Base-by-base conservation (phyloP, 495 filamentous ascomycete species). In the Xylaria sp. region DNA sequence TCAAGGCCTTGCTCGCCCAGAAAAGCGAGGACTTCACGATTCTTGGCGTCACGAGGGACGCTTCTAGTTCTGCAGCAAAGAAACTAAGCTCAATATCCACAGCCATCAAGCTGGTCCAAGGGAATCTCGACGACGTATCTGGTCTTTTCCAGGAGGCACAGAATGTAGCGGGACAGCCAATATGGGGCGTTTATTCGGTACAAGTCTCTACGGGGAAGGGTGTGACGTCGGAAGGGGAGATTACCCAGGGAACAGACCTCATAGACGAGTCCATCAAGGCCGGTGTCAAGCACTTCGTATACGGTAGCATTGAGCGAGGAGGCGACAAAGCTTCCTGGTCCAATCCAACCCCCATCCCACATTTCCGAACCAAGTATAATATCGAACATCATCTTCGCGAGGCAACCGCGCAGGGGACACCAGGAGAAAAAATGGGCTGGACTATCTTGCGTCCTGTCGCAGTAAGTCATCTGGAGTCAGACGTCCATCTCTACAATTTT, bases 271-370 rank as follows among this genome's bases (percentile, higher is more conserved):
- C 87, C 9, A 70, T 93, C 68, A 82, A 84, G 40, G 73, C 87
- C 17, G 83, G 85, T 21, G 88, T 93, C 67, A 81, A 83, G 67
- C 85, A 89, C 73, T 92, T 94, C 75, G 88, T 94, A 11, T 93
- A 92, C 80, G 85, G 82, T 50, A 88, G 86, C 58, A 90, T 92
- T 8, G 92, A 93, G 73, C 89, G 92, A 5, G 90, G 90, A 53
- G 91, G 90, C 35, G 80, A 83, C 19, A 80, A 83, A 5, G 76
- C 76, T 0, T 90, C 86, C 33, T 85, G 85, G 71, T 73, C 81
- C 9, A 90, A 88, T 69, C 80, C 85, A 7, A 93, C 92, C 0
- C 77, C 84, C 0, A 82, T 93, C 53, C 89, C 90, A 35, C 91
- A 93, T 74, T 93, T 93, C 77, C 84, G 85, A 67, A 82, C 76